Percentiles rank a stretch among this genome's conserved stretches.
These are phyloP conservation scores for Neoscytalidium dimidiatum DNA, from an alignment of 2,329 filamentous ascomycete genomes.

Conservation along the genomic window DNA sequence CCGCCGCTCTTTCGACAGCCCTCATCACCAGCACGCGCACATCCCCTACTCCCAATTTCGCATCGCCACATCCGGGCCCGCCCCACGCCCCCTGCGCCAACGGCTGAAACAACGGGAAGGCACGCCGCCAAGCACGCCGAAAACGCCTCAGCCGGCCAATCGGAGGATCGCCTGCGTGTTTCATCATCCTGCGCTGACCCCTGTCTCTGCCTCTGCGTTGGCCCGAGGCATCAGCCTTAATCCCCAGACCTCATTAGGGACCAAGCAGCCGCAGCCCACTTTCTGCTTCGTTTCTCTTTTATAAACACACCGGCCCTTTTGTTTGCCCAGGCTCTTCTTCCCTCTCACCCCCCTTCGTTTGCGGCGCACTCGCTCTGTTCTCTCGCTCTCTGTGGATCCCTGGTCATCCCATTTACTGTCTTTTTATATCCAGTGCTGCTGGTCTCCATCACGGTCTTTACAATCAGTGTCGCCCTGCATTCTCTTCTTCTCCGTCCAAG, in stretches of 20 bases:
- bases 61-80: conserved; percentile 8
- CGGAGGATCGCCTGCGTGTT: neutral
- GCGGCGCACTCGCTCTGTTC: conserved; percentile 5
- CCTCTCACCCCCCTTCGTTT: neutral
- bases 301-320: neutral
- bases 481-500: neutral
- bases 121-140: neutral
- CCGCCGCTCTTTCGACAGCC: neutral
- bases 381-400: conserved; percentile 13
- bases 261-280: neutral
- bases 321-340: neutral
- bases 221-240: conserved; percentile 14
- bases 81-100: neutral
- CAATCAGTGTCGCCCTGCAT: no score
- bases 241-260: conserved; percentile 13
- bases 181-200: neutral
- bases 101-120: conserved; percentile 15
- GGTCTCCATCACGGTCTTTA: conserved; percentile 2
- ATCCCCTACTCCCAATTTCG: conserved; percentile 11
- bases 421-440: conserved; percentile 14
- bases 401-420: conserved; percentile 2
- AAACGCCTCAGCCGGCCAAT: neutral
- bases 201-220: neutral
- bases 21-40: neutral
- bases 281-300: neutral